Evolutionary conservation across 352 stramenopile genomes (phyloP), one percentile per base, ranked within the genome.

Genomic region (Pythium angustatum): DNA sequence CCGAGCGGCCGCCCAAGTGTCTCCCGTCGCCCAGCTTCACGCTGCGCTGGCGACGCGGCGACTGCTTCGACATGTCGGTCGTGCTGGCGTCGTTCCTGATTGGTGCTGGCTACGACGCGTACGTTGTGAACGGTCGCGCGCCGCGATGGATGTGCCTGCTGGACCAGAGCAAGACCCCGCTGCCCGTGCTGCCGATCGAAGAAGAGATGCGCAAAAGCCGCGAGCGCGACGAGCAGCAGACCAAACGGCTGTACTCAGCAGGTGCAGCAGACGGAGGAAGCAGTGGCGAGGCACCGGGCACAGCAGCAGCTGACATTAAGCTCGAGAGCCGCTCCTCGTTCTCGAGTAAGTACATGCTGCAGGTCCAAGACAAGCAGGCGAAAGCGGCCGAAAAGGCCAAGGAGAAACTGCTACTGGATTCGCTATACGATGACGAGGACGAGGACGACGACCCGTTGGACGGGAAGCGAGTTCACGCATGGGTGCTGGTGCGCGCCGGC

Each of bases 91-190:
- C 89, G 10, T 97, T 98, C 40, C 77, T 99, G 14, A 78, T 98
- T 36, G 96, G 96, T 15, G 85, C 87, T 8, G 96, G 96, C 0
- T 98, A 98, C 67, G 96, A 99, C 62, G 96, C 96, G 3, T 98
- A 97, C 64, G 90, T 98, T 12, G 93, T 98, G 8, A 79, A 94
- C 34, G 96, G 96, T 2, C 66, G 78, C 14, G 94, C 92, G 5
- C 91, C 93, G 12, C 71, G 69, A 4, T 98, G 88, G 80, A 85
- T 98, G 26, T 97, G 91, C 54, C 67, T 97, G 0, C 58, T 96
- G n/a, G 94, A 98, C 71, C 90, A 98, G 62, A 96, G 78, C 48
- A 81, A 89, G 21, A 88, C 83, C 12, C 60, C 70, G 11, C 84
- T 92, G 30, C 88, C 90, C 0, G 65, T 79, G 15, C 69, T 91